These are phyloP conservation scores for Cutaneotrichosporon spelunceum DNA, from an alignment of 1,284 basidiomycete species.

Conservation along the genomic window DNA sequence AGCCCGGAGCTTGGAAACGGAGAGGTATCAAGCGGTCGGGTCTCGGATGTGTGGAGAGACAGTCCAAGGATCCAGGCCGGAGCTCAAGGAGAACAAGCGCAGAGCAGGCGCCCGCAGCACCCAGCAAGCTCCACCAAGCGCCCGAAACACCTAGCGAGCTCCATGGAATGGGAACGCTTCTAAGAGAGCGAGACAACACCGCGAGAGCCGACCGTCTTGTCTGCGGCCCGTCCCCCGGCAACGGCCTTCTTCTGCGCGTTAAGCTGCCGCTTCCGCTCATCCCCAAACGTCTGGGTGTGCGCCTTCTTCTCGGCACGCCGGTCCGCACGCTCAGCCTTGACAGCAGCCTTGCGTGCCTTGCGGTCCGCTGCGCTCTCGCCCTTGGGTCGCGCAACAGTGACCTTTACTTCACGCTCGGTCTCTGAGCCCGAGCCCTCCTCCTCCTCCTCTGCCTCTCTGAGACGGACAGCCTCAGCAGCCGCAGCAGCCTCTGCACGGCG, in stretches of 20 bases:
- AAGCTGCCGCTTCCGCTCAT: conserved; percentile 70
- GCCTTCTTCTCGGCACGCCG: conserved; percentile 77
- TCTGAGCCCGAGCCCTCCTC: conserved; percentile 52
- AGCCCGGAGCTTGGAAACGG: background rate
- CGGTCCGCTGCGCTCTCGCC: conserved; percentile 82
- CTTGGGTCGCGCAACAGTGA: conserved; percentile 63
- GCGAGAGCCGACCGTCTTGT: conserved; percentile 33
- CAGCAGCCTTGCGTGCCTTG: conserved; percentile 78
- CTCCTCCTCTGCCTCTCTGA: conserved; percentile 40
- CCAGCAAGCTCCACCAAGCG: background rate
- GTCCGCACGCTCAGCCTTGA: conserved; percentile 73
- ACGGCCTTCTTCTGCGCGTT: conserved; percentile 52
- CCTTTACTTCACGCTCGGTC: conserved; percentile 41
- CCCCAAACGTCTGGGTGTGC: conserved; percentile 69
- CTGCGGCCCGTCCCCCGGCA: conserved; percentile 47
- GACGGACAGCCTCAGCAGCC: conserved; percentile 11
- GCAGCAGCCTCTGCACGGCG: conserved; percentile 23
- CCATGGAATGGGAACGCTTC: background rate
- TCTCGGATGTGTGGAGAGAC: background rate
- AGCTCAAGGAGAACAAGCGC: background rate
- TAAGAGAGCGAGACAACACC: conserved; percentile 42
- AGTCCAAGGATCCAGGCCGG: background rate
- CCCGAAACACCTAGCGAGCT: background rate
- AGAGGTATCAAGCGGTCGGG: no score
- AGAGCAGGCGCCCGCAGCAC: background rate